Percentiles rank a stretch among this genome's conserved stretches.
Evolutionary conservation across 176 grass and related monocot species (phyloP).

Genomic region (Paspalum vaginatum): DNA sequence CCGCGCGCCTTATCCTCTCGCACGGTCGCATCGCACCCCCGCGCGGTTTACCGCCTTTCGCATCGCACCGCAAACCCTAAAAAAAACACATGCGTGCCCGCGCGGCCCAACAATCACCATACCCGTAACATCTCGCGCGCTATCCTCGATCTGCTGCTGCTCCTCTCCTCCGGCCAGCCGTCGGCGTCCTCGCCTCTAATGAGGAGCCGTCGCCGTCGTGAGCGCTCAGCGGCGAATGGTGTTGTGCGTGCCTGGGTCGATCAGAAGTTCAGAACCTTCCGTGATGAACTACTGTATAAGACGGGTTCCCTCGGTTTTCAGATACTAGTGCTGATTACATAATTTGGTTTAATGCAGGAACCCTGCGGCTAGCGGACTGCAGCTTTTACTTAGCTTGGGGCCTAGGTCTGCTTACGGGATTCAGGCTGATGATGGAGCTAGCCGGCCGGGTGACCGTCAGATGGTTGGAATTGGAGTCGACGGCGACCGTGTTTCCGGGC

Average conservation of each 20-base stretch:
- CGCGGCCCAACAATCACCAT: conserved; percentile 16
- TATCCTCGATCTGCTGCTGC: background rate
- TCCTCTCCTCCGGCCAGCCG: background rate
- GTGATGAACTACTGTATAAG: no score
- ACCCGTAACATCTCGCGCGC: conserved; percentile 26
- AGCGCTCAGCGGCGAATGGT: no score
- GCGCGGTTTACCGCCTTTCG: background rate
- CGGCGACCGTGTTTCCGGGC: background rate
- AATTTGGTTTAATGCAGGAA: no score
- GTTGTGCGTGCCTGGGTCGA: no score
- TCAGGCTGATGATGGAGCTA: background rate
- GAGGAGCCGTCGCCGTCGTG: background rate
- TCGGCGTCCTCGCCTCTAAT: no score
- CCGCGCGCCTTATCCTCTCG: background rate
- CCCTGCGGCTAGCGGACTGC: no score
- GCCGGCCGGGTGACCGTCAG: background rate
- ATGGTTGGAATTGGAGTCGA: background rate
- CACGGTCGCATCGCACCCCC: no score
- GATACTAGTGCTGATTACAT: no score
- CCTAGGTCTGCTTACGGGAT: background rate
- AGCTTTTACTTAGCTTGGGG: no score
- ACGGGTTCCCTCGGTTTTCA: no score
- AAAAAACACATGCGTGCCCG: background rate
- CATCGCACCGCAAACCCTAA: no score
- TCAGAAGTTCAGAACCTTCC: no score